These are phyloP conservation scores for Bacterosira constricta DNA, from an alignment of 108 stramenopile species.

Conservation along the genomic window DNA sequence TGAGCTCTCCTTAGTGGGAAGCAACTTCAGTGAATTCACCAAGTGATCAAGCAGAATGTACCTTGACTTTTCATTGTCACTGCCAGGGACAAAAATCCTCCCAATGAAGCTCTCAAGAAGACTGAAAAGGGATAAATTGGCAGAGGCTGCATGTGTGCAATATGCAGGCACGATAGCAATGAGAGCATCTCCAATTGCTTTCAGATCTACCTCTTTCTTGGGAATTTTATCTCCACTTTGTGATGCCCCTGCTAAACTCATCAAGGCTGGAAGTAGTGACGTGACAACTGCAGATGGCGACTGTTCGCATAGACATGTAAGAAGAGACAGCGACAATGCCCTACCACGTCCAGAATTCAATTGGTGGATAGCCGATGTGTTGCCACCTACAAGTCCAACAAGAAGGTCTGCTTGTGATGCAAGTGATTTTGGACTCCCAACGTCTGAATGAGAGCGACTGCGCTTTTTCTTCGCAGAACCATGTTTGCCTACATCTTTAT, in stretches of 20 bases:
- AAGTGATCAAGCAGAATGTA: conserved; percentile 38
- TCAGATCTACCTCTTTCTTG: conserved; percentile 15
- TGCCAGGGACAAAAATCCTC: conserved; percentile 22
- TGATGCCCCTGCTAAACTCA: conserved; percentile 43
- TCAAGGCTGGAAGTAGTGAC: conserved; percentile 65
- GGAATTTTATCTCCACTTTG: conserved; percentile 2
- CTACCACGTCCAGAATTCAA: conserved; percentile 43
- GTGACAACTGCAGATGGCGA: conserved; percentile 59
- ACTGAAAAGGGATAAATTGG: conserved; percentile 50
- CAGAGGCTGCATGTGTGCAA: conserved; percentile 50
- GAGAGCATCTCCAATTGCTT: conserved; percentile 46
- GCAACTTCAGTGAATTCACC: conserved; percentile 44
- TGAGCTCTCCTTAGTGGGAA: conserved; percentile 40
- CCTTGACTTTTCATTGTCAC: conserved; percentile 27
- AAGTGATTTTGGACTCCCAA: conserved; percentile 19
- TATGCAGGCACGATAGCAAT: conserved; percentile 59
- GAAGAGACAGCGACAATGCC: conserved; percentile 47
- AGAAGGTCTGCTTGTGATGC: conserved; percentile 40
- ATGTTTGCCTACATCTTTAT: conserved; percentile 17
- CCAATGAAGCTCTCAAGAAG: conserved; percentile 53
- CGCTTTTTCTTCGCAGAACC: conserved; percentile 23
- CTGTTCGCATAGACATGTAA: conserved; percentile 58
- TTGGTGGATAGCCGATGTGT: conserved; percentile 21
- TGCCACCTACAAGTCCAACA: conserved; percentile 41
- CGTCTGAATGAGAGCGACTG: conserved; percentile 44